Conservation (phyloP, 2,329 filamentous ascomycete species). For the Aspergillus chevalieri region DNA sequence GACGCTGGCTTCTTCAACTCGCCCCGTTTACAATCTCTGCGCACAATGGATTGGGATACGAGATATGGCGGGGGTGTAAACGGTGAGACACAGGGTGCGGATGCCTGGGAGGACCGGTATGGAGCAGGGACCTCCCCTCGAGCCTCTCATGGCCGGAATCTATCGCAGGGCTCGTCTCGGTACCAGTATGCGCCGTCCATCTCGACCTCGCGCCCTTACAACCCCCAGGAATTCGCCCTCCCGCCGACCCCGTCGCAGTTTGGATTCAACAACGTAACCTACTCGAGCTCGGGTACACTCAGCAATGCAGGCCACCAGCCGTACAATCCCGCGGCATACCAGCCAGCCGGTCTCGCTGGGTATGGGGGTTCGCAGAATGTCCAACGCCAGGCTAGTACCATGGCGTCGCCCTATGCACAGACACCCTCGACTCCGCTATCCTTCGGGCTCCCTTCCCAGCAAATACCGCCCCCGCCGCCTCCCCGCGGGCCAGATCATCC, state of each 20-base stretch:
- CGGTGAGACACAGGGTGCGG: conserved; percentile 29
- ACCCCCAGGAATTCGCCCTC: conserved; percentile 56
- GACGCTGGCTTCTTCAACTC: conserved; percentile 52
- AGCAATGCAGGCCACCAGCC: conserved; percentile 33
- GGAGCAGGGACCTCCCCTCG: conserved; percentile 18
- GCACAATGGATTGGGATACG: conserved; percentile 30
- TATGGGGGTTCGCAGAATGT: conserved; percentile 25
- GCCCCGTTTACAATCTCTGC: conserved; percentile 18
- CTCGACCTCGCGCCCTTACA: conserved; percentile 46
- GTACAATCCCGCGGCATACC: conserved; percentile 48
- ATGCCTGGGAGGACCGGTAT: conserved; percentile 3
- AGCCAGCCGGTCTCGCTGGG: conserved; percentile 26
- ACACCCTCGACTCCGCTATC: conserved; percentile 26
- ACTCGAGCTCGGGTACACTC: conserved; percentile 25
- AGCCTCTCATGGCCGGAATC: conserved; percentile 32
- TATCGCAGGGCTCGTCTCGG: conserved; percentile 46
- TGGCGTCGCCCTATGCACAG: conserved; percentile 21
- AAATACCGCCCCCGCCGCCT: conserved; percentile 32
- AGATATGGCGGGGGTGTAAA: conserved; percentile 28
- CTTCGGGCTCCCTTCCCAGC: conserved; percentile 26
- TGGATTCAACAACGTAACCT: conserved; percentile 69
- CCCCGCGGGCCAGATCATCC: conserved; percentile 34
- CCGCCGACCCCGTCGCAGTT: conserved; percentile 41
- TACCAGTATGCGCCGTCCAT: conserved; percentile 32
- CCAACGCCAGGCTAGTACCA: conserved; percentile 25